A percentile compares a stretch with the other conserved stretches of the same genome.
Conservation (phyloP, 192 early-diverging fungal genomes). For the Diversispora epigaea region DNA sequence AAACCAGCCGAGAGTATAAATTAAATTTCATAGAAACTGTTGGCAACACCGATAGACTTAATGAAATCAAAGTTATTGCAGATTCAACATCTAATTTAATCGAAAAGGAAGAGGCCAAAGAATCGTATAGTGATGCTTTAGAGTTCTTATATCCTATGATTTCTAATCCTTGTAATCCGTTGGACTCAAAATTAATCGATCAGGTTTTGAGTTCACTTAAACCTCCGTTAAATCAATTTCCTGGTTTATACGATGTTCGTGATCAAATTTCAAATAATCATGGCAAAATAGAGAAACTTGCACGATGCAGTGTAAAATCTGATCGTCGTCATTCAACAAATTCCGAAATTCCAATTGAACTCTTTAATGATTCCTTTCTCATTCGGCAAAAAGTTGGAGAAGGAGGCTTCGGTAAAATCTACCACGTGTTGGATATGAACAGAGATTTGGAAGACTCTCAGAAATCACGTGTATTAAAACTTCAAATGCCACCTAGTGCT, state of each 20-base stretch:
- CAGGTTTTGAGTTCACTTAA: background rate
- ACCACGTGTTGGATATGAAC: slow-evolving; percentile 6
- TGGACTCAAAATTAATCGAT: background rate
- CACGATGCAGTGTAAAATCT: background rate
- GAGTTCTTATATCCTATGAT: background rate
- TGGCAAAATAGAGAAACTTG: background rate
- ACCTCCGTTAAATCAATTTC: slow-evolving; percentile 1
- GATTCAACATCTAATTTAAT: background rate
- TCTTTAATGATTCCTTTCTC: slow-evolving; percentile 17
- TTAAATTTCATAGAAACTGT: background rate
- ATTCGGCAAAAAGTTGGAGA: slow-evolving; percentile 19
- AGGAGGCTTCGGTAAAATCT: slow-evolving; percentile 22
- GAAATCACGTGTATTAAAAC: slow-evolving; percentile 29
- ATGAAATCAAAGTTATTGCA: no score
- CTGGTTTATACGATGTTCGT: slow-evolving; percentile 12
- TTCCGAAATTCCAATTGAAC: background rate
- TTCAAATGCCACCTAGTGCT: slow-evolving; percentile 30
- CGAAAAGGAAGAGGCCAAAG: background rate
- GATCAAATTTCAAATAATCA: background rate
- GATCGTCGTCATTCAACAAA: background rate
- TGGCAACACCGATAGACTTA: background rate
- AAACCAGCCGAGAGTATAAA: slow-evolving; percentile 20
- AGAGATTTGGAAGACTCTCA: background rate
- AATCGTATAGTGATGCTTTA: background rate
- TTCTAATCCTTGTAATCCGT: slow-evolving; percentile 22